A percentile compares a stretch with the other conserved stretches of the same genome.
phyloP scores from a whole-genome alignment of 2,329 filamentous ascomycete genomes.

The Fusarium beomiforme region DNA sequence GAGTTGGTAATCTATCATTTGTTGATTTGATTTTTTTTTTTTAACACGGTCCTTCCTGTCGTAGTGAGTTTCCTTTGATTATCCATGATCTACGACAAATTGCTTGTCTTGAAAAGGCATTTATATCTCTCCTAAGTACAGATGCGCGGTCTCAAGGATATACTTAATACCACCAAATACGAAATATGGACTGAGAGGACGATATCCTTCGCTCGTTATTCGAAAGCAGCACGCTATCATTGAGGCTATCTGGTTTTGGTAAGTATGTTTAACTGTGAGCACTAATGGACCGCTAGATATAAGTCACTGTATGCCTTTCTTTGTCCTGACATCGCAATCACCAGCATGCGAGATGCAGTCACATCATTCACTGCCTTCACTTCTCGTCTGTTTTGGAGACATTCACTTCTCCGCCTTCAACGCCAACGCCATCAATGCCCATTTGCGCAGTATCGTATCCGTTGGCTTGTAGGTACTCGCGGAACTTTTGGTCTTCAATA shows the following conservation, averaged over 20 bases:
- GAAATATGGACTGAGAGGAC: background rate
- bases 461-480: constrained; percentile 74
- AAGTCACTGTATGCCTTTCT: background rate
- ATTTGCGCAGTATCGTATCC: constrained; percentile 78
- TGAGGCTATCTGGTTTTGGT: background rate
- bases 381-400: constrained; percentile 22
- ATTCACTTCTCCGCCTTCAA: constrained; percentile 13
- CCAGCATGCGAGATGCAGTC: background rate
- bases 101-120: too few relatives aligned
- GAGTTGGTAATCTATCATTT: background rate
- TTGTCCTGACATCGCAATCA: background rate
- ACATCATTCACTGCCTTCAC: background rate
- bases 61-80: too few relatives aligned
- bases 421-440: constrained; percentile 51
- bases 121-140: too few relatives aligned
- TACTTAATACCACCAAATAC: too few relatives aligned
- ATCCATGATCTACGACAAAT: too few relatives aligned
- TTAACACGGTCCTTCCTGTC: background rate
- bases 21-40: too few relatives aligned
- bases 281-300: background rate
- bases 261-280: background rate
- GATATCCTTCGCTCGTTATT: too few relatives aligned
- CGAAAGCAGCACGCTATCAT: too few relatives aligned
- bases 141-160: too few relatives aligned
- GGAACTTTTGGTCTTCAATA: constrained; percentile 79